phyloP scores from a whole-genome alignment of 306 rosid species.

The Medicago truncatula region DNA sequence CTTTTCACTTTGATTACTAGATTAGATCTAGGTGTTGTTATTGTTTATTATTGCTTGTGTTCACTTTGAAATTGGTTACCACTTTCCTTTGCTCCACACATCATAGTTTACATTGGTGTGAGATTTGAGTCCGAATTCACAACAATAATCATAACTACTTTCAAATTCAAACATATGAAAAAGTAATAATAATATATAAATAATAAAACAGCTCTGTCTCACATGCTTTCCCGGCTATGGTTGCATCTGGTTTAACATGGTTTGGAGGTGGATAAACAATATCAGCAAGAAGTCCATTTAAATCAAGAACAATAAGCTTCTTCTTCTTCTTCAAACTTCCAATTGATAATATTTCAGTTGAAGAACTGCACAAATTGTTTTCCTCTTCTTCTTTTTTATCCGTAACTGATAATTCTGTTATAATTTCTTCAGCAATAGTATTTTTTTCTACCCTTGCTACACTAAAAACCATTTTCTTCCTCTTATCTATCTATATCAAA shows the following conservation, averaged over 20 bases:
- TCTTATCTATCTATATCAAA: not conserved
- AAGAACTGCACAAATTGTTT: constrained; percentile 41
- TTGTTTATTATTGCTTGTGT: no score
- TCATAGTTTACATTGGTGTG: no score
- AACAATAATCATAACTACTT: no score
- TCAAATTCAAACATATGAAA: not conserved
- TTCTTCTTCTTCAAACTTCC: constrained; percentile 45
- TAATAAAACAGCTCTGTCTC: constrained; percentile 29
- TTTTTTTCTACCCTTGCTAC: not conserved
- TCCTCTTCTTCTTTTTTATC: constrained; percentile 10
- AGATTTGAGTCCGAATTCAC: no score
- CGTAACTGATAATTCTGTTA: constrained; percentile 4
- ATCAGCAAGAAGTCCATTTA: constrained; percentile 83
- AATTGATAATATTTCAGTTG: not conserved
- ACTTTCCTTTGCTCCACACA: no score
- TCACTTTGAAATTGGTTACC: no score
- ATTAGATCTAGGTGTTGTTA: no score
- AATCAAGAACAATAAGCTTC: constrained; percentile 81
- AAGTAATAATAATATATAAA: not conserved
- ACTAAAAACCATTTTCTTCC: not conserved
- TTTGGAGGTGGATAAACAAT: constrained; percentile 72
- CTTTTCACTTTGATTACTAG: no score
- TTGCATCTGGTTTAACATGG: constrained; percentile 56
- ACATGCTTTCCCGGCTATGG: constrained; percentile 60
- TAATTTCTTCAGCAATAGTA: not conserved